Evolutionary conservation across 2,329 filamentous ascomycete genomes (phyloP).

Genomic region (Penicillium sp.): DNA sequence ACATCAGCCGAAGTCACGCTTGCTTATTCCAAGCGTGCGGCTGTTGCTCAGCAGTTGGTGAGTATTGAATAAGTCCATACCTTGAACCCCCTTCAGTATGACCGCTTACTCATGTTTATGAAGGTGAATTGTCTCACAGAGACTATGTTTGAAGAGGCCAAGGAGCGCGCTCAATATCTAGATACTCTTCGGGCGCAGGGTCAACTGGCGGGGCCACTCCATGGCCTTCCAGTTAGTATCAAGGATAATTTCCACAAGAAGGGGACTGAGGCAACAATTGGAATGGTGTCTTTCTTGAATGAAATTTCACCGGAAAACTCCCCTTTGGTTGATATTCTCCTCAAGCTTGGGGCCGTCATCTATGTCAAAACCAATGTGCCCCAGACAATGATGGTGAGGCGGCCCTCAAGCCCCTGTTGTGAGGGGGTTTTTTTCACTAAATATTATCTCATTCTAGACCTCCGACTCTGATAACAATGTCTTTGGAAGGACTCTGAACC

Average conservation of each 20-base stretch:
- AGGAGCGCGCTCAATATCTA: slow-evolving; percentile 33
- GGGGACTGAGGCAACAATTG: slow-evolving; percentile 27
- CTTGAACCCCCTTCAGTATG: background rate
- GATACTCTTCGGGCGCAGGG: slow-evolving; percentile 35
- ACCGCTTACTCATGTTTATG: background rate
- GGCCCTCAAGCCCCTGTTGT: background rate
- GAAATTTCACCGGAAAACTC: slow-evolving; percentile 26
- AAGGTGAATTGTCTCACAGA: slow-evolving; percentile 40
- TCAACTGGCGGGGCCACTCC: slow-evolving; percentile 36
- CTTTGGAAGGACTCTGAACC: slow-evolving; percentile 51
- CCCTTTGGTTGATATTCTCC: slow-evolving; percentile 29
- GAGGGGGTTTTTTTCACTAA: slow-evolving; percentile 15
- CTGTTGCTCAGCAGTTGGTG: slow-evolving; percentile 44
- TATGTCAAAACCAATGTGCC: slow-evolving; percentile 59
- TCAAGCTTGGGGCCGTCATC: slow-evolving; percentile 48
- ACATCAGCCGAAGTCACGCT: slow-evolving; percentile 51
- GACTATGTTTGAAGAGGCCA: slow-evolving; percentile 36
- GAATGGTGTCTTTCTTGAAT: slow-evolving; percentile 26
- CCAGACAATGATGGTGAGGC: slow-evolving; percentile 63
- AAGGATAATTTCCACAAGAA: slow-evolving; percentile 45
- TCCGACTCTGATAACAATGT: slow-evolving; percentile 51
- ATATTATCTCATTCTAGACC: slow-evolving; percentile 22
- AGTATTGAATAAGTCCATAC: slow-evolving; percentile 2
- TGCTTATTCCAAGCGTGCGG: slow-evolving; percentile 53
- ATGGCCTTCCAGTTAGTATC: slow-evolving; percentile 41